Base-by-base conservation (phyloP, 2,329 filamentous ascomycete genomes). In the Paramyrothecium sp. region DNA sequence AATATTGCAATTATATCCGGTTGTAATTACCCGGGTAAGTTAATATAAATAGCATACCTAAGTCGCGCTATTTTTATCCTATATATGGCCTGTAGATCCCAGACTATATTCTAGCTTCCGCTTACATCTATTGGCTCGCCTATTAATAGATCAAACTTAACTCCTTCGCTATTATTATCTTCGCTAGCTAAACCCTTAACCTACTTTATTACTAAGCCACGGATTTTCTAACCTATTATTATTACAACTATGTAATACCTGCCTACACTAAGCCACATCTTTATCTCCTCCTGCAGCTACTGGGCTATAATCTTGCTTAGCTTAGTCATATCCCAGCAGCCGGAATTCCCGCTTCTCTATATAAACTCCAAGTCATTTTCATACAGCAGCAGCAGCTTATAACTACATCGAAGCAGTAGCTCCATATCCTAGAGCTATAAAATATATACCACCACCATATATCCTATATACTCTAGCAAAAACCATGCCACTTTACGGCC, bases 1-100 rank as follows among this genome's bases (percentile, higher is more conserved):
- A 51, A 57, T 13, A 13, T 57, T 46, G 17, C 10, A 44, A 57
- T 54, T 46, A 57, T 57, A 33, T 57, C 20, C 13, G 21, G 46
- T 33, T 54, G 13, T 22, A 57, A 22, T 19, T 57, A n/a, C n/a
- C n/a, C n/a, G n/a, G n/a, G n/a, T n/a, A n/a, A n/a, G n/a, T n/a
- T n/a, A n/a, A n/a, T n/a, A n/a, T n/a, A n/a, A n/a, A n/a, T n/a
- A n/a, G n/a, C n/a, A n/a, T n/a, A n/a, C n/a, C n/a, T n/a, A n/a
- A n/a, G n/a, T n/a, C n/a, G n/a, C n/a, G n/a, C n/a, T n/a, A n/a
- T n/a, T n/a, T n/a, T n/a, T n/a, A n/a, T 41, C 5, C 51, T n/a
- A n/a, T n/a, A n/a, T n/a, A n/a, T n/a, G n/a, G n/a, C n/a, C n/a
- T n/a, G n/a, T n/a, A n/a, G n/a, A n/a, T n/a, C n/a, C n/a, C n/a